These are phyloP conservation scores for Phaeophleospora eucalypticola DNA, from an alignment of 2,329 filamentous ascomycete genomes.

Conservation along the genomic window DNA sequence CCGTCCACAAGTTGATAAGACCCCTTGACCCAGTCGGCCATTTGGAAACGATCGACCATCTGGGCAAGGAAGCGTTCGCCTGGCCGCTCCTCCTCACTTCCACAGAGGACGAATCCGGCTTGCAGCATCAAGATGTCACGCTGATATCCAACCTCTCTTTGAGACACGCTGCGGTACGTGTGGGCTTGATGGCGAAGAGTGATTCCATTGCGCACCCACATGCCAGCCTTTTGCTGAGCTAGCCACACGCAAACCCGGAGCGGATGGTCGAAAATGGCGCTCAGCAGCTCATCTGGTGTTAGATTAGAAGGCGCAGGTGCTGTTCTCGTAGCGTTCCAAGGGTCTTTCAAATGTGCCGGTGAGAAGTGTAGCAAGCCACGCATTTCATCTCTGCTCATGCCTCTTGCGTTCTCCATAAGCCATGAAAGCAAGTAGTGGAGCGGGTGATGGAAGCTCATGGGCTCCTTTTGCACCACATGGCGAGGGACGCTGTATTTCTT, in stretches of 20 bases:
- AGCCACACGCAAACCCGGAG: slow-evolving; percentile 93
- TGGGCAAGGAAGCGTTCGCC: slow-evolving; percentile 68
- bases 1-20: slow-evolving; percentile 69
- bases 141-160: slow-evolving; percentile 89
- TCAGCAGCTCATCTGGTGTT: slow-evolving; percentile 28
- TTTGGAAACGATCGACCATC: slow-evolving; percentile 85
- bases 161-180: slow-evolving; percentile 83
- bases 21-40: slow-evolving; percentile 82
- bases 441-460: slow-evolving; percentile 95
- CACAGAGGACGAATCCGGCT: slow-evolving; percentile 80
- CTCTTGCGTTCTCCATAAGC: slow-evolving; percentile 84
- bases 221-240: slow-evolving; percentile 94
- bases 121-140: slow-evolving; percentile 92
- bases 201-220: slow-evolving; percentile 98
- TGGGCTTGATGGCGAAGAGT: slow-evolving; percentile 92
- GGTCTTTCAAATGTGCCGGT: slow-evolving; percentile 59
- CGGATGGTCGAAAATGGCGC: slow-evolving; percentile 77
- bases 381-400: slow-evolving; percentile 65
- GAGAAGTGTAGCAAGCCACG: slow-evolving; percentile 67
- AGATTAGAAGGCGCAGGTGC: slow-evolving; percentile 20
- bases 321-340: slow-evolving; percentile 25
- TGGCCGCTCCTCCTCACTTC: slow-evolving; percentile 58
- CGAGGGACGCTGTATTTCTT: slow-evolving; percentile 64
- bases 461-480: slow-evolving; percentile 81
- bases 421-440: slow-evolving; percentile 95